Conservation (phyloP, 805 yeast species). For the Metschnikowia cerradonensis region DNA sequence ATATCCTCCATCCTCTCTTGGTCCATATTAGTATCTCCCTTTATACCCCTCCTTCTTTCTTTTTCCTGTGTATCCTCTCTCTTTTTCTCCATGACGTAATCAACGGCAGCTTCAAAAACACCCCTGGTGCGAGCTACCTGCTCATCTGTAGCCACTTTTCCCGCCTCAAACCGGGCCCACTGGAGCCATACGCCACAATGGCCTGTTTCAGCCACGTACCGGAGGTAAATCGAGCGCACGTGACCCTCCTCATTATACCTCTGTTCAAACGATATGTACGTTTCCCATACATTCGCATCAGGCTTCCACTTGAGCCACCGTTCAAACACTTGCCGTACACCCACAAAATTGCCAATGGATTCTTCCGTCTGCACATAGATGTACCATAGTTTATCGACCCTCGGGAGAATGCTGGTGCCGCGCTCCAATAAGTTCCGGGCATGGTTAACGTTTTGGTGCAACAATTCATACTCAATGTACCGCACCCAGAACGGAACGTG, state of each 20-base stretch:
- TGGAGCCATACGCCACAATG: slow-evolving; percentile 58
- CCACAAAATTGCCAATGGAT: slow-evolving; percentile 56
- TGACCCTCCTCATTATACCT: slow-evolving; percentile 56
- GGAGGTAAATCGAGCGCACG: slow-evolving; percentile 54
- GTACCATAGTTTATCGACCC: slow-evolving; percentile 84
- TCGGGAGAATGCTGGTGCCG: slow-evolving; percentile 68
- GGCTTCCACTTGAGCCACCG: slow-evolving; percentile 86
- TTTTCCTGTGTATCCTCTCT: not conserved
- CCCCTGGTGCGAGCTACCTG: slow-evolving; percentile 51
- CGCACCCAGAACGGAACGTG: slow-evolving; percentile 83
- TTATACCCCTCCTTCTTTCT: no score
- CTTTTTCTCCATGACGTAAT: slow-evolving; percentile 20
- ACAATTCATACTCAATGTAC: slow-evolving; percentile 75
- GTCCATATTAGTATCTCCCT: no score
- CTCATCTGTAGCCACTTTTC: slow-evolving; percentile 17
- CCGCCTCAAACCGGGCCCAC: slow-evolving; percentile 71
- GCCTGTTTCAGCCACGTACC: slow-evolving; percentile 39
- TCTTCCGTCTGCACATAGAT: slow-evolving; percentile 81
- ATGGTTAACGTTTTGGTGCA: slow-evolving; percentile 71
- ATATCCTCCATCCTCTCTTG: no score
- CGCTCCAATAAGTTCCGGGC: slow-evolving; percentile 83
- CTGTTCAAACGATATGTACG: slow-evolving; percentile 68
- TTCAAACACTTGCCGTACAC: slow-evolving; percentile 63
- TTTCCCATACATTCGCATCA: slow-evolving; percentile 60
- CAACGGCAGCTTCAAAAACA: slow-evolving; percentile 65